Conservation (phyloP, 768 basidiomycete genomes). For the Tylopilus subfusipes region DNA sequence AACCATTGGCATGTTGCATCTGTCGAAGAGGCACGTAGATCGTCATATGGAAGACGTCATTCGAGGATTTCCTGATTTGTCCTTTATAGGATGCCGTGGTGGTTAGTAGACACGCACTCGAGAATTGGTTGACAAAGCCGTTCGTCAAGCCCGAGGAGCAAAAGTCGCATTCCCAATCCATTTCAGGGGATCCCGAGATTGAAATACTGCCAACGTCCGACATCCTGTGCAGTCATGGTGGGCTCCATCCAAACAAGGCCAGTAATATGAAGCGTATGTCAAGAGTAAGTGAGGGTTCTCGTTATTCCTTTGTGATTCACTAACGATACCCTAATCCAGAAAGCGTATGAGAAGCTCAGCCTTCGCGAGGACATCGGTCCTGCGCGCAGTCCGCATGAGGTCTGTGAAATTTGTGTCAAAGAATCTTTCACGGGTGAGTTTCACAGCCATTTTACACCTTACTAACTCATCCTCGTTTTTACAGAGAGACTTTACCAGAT, state of each 20-base stretch:
- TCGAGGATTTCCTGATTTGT: slow-evolving; percentile 14
- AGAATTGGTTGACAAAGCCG: slow-evolving; percentile 53
- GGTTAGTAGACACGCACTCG: slow-evolving; percentile 57
- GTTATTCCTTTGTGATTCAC: background rate
- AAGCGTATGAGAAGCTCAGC: slow-evolving; percentile 25
- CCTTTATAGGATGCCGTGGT: slow-evolving; percentile 49
- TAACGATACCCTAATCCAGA: slow-evolving; percentile 7
- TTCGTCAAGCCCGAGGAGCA: slow-evolving; percentile 21
- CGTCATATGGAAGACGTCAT: slow-evolving; percentile 5
- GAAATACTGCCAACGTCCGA: slow-evolving; percentile 36
- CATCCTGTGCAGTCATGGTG: slow-evolving; percentile 61
- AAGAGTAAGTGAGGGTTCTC: slow-evolving; percentile 36
- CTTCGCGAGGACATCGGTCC: slow-evolving; percentile 48
- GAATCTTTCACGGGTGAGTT: slow-evolving; percentile 53
- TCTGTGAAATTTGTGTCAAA: slow-evolving; percentile 61
- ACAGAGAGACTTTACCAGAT: slow-evolving; percentile 67
- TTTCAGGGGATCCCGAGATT: slow-evolving; percentile 15
- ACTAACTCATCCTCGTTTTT: background rate
- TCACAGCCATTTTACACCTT: background rate
- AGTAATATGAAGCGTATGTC: slow-evolving; percentile 66
- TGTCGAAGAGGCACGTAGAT: slow-evolving; percentile 43
- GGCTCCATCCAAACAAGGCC: slow-evolving; percentile 57
- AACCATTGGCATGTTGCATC: slow-evolving; percentile 54
- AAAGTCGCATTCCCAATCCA: slow-evolving; percentile 18
- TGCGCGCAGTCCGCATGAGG: slow-evolving; percentile 43